Evolutionary conservation across 2,329 filamentous ascomycete genomes (phyloP).

Genomic region (Aspergillus eucalypticola): DNA sequence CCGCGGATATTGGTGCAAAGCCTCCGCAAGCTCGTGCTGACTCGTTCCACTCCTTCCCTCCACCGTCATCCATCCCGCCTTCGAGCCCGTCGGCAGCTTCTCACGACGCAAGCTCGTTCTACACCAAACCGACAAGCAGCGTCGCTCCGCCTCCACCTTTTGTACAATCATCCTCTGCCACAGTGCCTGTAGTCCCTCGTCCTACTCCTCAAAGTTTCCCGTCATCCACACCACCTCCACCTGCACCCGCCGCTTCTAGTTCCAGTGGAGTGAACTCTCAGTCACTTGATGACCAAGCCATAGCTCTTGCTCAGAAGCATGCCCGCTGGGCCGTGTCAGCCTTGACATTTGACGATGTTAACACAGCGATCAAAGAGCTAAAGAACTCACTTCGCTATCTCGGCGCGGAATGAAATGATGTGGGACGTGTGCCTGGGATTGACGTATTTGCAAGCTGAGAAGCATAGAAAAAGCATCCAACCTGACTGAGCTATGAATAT

Average conservation of each 20-base stretch:
- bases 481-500: neutral
- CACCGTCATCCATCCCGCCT: conserved; percentile 36
- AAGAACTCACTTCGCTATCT: conserved; percentile 70
- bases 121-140: conserved; percentile 18
- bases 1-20: conserved; percentile 21
- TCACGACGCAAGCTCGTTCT: conserved; percentile 27
- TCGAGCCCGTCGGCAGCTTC: conserved; percentile 23
- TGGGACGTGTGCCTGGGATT: neutral
- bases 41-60: conserved; percentile 44
- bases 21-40: conserved; percentile 23
- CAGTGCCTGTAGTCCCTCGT: conserved; percentile 22
- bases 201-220: conserved; percentile 23
- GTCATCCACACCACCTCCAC: conserved; percentile 21
- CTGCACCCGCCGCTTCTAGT: conserved; percentile 18
- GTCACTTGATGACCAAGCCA: conserved; percentile 67
- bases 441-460: neutral
- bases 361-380: conserved; percentile 84
- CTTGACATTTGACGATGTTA: conserved; percentile 91
- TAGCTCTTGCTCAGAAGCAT: conserved; percentile 86
- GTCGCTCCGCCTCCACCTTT: conserved; percentile 23
- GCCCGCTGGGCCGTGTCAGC: conserved; percentile 96
- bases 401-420: conserved; percentile 58
- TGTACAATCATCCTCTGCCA: conserved; percentile 30
- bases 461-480: neutral
- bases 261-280: conserved; percentile 28